Evolutionary conservation across 208 protist species (phyloP), one percentile per base, ranked within the genome.

Genomic region (Crithidia fasciculata): DNA sequence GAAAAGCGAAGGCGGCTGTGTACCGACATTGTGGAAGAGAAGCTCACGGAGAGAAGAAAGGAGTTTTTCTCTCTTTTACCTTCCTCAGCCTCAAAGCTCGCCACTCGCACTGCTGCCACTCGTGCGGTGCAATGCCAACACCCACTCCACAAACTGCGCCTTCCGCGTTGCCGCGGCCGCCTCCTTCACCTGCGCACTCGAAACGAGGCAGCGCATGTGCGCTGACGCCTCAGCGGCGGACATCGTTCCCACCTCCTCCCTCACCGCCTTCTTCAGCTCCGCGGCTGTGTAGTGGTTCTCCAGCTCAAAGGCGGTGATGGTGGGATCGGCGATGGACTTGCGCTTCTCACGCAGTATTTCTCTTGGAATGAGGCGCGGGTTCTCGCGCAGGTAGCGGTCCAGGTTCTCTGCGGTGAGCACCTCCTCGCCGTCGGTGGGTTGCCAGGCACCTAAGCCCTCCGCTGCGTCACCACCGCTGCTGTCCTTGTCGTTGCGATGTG

Each of bases 381-480:
- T 69, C 40, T 90, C 85, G 1, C 50, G 74, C 83, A 96, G 87
- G 72, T 86, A 91, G 37, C 72, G 59, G 57, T 90, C 85, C 50
- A 96, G 59, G 75, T 96, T 93, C n/a, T 89, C 83, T 19, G 79
- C 86, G 6, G 86, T 95, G 8, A 95, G 81, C 54, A 93, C 66
- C 47, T 91, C 81, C 50, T 93, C 90, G 2, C 76, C 84, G 0
- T 85, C 73, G 0, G 76, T 41, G 7, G 80, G 82, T 28, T 85
- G 57, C 74, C 79, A 83, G 39, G 69, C 65, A 52, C 73, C 70
- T n/a, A 78, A 75, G 53, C 71, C 61, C 12, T 60, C 58, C n/a
- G 62, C 59, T 40, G 58, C 57, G 36, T 62, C 41, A 16, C 54
- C 66, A 47, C 49, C 60, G 44, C 54, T 28, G 28, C 28, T 28